These are phyloP conservation scores for Sporothrix brasiliensis DNA, from an alignment of 2,329 filamentous ascomycete species.

Conservation along the genomic window DNA sequence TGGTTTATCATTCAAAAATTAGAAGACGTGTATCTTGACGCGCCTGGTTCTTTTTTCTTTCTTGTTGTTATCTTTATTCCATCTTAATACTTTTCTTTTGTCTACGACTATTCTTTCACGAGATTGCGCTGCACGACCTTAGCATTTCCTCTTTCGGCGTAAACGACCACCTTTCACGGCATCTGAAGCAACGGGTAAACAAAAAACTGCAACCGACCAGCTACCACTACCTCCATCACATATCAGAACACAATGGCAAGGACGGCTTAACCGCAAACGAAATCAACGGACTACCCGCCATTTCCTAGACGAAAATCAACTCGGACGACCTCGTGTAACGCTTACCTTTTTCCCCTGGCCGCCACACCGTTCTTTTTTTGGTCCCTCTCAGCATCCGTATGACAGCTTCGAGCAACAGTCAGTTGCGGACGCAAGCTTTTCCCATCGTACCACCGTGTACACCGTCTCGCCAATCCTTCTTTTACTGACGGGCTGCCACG, in stretches of 20 bases:
- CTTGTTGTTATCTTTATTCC: conserved; percentile 2
- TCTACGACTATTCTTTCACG: background rate
- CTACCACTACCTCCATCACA: background rate
- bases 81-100: conserved; percentile 13
- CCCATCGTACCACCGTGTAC: background rate
- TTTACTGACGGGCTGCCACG: conserved; percentile 19
- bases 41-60: background rate
- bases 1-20: background rate
- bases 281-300: background rate
- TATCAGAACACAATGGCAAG: conserved; percentile 16
- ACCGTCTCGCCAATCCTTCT: conserved; percentile 14
- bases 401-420: conserved; percentile 20
- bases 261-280: conserved; percentile 8
- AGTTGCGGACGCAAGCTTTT: conserved; percentile 26
- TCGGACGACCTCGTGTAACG: conserved; percentile 5
- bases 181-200: conserved; percentile 12
- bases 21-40: conserved; percentile 8
- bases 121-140: background rate
- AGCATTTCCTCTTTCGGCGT: conserved; percentile 24
- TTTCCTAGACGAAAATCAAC: background rate
- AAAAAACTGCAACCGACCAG: background rate
- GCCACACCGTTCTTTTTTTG: background rate
- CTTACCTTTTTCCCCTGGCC: background rate
- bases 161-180: background rate
- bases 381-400: conserved; percentile 5